These are phyloP conservation scores for Backusella mclennaniae DNA, from an alignment of 192 early-diverging fungal species.

Conservation along the genomic window DNA sequence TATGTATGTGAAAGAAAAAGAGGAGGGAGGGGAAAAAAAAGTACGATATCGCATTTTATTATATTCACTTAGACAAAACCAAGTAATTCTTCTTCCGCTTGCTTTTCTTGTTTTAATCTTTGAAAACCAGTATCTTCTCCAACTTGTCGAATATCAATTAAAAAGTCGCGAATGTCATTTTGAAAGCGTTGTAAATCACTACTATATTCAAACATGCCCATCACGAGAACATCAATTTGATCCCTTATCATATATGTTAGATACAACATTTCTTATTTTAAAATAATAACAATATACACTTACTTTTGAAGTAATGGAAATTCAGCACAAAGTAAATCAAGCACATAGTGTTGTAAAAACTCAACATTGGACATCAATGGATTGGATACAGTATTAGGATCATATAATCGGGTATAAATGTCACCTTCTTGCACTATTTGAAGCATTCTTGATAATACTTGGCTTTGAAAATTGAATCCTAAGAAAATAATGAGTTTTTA, in stretches of 20 bases:
- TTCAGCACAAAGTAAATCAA: slow-evolving; percentile 13
- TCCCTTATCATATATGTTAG: not conserved
- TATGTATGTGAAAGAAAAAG: not conserved
- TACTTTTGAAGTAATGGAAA: slow-evolving; percentile 21
- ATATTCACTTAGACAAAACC: not conserved
- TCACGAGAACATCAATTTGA: slow-evolving; percentile 28
- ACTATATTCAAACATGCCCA: slow-evolving; percentile 33
- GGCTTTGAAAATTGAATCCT: slow-evolving; percentile 30
- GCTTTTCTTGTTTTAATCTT: slow-evolving; percentile 16
- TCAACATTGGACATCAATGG: slow-evolving; percentile 34
- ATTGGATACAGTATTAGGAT: slow-evolving; percentile 25
- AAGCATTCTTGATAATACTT: slow-evolving; percentile 27
- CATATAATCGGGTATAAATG: slow-evolving; percentile 30
- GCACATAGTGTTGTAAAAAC: slow-evolving; percentile 23
- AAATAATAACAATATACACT: not conserved
- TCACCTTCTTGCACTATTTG: slow-evolving; percentile 33
- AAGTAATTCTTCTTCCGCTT: slow-evolving; percentile 22
- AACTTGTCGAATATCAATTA: slow-evolving; percentile 27
- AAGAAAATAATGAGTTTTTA: not conserved
- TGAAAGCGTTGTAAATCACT: slow-evolving; percentile 15
- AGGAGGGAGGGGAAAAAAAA: not conserved
- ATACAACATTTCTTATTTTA: not conserved
- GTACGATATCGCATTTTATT: not conserved
- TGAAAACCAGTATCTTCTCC: slow-evolving; percentile 8
- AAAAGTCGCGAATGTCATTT: slow-evolving; percentile 22